phyloP scores from a whole-genome alignment of 208 protist genomes.

The Acanthamoeba triangularis region DNA sequence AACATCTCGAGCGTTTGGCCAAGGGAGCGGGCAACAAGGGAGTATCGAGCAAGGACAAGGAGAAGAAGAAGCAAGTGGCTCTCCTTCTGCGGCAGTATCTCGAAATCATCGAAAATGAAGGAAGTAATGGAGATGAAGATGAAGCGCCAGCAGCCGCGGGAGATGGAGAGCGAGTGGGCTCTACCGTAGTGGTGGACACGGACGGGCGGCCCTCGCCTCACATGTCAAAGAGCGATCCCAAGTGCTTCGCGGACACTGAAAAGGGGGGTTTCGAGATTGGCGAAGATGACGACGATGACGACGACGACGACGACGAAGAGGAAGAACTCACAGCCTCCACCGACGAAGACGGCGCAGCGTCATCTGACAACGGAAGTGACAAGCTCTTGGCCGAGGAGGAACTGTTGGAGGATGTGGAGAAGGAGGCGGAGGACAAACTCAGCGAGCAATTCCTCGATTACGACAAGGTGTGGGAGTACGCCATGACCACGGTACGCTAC shows the following conservation, averaged over 20 bases:
- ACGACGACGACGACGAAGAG: background rate
- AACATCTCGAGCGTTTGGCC: background rate
- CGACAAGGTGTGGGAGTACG: slow-evolving; percentile 45
- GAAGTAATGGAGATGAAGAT: background rate
- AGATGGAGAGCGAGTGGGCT: background rate
- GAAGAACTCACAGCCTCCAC: background rate
- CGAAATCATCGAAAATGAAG: background rate
- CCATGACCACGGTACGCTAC: background rate
- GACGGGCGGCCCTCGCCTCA: background rate
- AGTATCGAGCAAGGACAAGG: background rate
- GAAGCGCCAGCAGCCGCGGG: background rate
- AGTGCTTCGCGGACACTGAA: background rate
- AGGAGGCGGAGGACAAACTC: slow-evolving; percentile 38
- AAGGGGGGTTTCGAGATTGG: slow-evolving; percentile 18
- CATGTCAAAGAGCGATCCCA: slow-evolving; percentile 4
- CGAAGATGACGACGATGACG: background rate
- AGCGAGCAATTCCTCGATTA: slow-evolving; percentile 16
- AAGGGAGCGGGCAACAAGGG: background rate
- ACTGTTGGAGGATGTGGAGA: background rate
- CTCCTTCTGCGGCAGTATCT: background rate
- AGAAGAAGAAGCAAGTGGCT: background rate
- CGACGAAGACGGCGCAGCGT: background rate
- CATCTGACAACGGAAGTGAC: background rate
- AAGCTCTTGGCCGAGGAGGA: background rate
- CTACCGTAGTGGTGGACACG: background rate